A percentile compares a stretch with the other conserved stretches of the same genome.
Evolutionary conservation across 768 basidiomycete species (phyloP).

Genomic region (Favolaschia claudopus): DNA sequence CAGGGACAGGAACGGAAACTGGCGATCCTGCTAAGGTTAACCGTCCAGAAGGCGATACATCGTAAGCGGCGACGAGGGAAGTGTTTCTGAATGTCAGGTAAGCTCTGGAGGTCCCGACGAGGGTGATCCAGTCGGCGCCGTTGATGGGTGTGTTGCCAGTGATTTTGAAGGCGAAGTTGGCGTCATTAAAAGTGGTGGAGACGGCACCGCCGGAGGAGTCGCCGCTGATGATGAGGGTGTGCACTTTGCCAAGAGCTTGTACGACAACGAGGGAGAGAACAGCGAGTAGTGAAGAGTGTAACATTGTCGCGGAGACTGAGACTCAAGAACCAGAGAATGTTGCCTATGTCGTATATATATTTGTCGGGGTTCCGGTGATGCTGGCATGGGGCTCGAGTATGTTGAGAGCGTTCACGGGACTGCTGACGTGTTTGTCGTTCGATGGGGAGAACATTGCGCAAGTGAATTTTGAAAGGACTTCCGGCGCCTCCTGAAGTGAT

Average conservation of each 20-base stretch:
- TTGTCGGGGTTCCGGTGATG: too few relatives aligned
- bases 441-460: too few relatives aligned
- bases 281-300: background rate
- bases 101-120: conserved; percentile 2
- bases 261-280: background rate
- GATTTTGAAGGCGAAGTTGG: background rate
- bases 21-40: conserved; percentile 4
- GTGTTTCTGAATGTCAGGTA: conserved; percentile 18
- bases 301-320: background rate
- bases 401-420: too few relatives aligned
- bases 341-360: too few relatives aligned
- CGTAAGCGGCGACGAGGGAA: conserved; percentile 15
- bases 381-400: too few relatives aligned
- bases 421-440: too few relatives aligned
- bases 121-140: conserved; percentile 18
- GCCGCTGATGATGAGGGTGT: conserved; percentile 23
- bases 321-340: too few relatives aligned
- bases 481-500: too few relatives aligned
- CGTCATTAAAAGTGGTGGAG: conserved; percentile 13
- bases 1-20: conserved; percentile 9
- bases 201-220: conserved; percentile 16
- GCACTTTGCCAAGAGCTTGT: background rate
- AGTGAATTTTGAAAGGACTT: too few relatives aligned
- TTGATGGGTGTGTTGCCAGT: conserved; percentile 2
- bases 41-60: conserved; percentile 12